Base-by-base conservation (phyloP, 345 rosid genomes). In the Camelina hispida region DNA sequence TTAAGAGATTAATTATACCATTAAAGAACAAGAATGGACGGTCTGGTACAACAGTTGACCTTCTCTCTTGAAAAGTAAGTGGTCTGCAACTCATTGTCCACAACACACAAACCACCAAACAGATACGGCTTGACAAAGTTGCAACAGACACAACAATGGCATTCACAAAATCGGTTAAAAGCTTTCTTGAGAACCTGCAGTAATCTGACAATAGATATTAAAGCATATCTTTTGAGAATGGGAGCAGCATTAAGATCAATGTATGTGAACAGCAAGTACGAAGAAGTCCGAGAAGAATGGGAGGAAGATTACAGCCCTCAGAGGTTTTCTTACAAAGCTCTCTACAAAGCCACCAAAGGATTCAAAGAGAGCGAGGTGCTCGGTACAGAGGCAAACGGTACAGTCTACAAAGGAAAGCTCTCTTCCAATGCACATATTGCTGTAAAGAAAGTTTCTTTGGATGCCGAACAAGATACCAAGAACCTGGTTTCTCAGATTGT, bases 201-300 rank as follows among this genome's bases (percentile, higher is more conserved):
- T 35, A 38, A 25, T 38, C 78, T 48, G 35, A 53, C 28, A 30
- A 30, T 1, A 18, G 0, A 10, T 48, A 16, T 40, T 46, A 23
- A 65, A 25, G 56, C 32, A 15, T 15, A 46, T 5, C 16, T 68
- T n/a, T 38, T 15, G 0, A 50, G 23, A 56, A 76, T 84, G 87
- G 83, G 78, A 52, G 76, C 66, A 63, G 74, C 79, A 62, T 66
- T 80, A 43, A 60, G 76, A 67, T 66, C 78, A 40, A 50, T 75
- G 81, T 38, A 78, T n/a, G 63, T 80, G 71, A 83, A 22, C 66
- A 84, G 40, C 77, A 91, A 85, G 75, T 87, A 76, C 10, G 86
- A 84, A 14, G 93, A 91, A 76, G 83, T 78, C 40, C 59, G 77
- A 6, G 95, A 89, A 73, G 97, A 89, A 37, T 87, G 91, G 97